Conservation (phyloP, 306 rosid species). For the Quercus agrifolia region DNA sequence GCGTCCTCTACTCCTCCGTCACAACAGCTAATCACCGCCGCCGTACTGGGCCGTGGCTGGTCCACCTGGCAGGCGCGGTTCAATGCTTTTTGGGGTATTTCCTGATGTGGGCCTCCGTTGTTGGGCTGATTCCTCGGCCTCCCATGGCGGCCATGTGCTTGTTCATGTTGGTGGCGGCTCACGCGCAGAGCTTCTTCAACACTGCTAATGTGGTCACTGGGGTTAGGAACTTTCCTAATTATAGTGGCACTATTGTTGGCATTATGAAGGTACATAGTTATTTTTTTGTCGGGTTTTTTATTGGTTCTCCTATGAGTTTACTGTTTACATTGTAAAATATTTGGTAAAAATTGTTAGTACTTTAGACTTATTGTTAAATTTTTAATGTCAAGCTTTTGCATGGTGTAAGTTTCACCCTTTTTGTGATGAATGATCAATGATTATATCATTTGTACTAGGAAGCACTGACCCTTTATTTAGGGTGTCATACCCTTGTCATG, state of each 20-base stretch:
- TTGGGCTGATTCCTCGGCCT: slow-evolving; percentile 57
- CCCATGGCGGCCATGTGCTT: slow-evolving; percentile 68
- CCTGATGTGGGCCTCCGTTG: slow-evolving; percentile 72
- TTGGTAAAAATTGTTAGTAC: rapidly evolving
- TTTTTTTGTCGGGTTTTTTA: too few species aligned
- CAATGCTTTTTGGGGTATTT: slow-evolving; percentile 64
- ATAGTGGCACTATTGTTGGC: slow-evolving; percentile 82
- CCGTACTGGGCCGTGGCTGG: slow-evolving; percentile 71
- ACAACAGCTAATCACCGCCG: slow-evolving; percentile 9
- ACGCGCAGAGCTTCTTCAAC: slow-evolving; percentile 71
- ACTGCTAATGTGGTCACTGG: slow-evolving; percentile 75
- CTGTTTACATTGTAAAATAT: too few species aligned
- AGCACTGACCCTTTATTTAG: too few species aligned
- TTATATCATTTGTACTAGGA: not conserved
- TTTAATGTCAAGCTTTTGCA: not conserved
- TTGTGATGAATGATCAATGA: not conserved
- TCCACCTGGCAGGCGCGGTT: slow-evolving; percentile 49
- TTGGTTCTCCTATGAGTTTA: too few species aligned
- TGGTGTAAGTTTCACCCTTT: not conserved
- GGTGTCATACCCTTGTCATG: too few species aligned
- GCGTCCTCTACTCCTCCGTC: slow-evolving; percentile 76
- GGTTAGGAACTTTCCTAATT: slow-evolving; percentile 57
- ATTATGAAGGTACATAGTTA: slow-evolving; percentile 61
- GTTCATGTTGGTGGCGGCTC: slow-evolving; percentile 49
- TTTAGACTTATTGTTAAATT: not conserved